These are phyloP conservation scores for Solanum infundibuliforme DNA, from an alignment of 257 asterid genomes.

Conservation along the genomic window DNA sequence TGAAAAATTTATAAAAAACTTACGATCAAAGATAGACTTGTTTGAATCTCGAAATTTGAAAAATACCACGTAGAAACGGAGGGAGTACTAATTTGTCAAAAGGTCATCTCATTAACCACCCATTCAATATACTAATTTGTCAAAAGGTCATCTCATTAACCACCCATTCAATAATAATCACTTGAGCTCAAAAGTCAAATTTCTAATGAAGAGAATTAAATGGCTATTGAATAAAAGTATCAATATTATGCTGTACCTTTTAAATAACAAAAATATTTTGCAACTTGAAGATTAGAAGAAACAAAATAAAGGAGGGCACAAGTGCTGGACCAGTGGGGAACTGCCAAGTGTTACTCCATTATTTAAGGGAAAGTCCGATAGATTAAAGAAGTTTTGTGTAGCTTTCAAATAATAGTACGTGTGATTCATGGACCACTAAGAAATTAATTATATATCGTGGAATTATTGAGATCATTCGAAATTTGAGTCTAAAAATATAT, in stretches of 20 bases:
- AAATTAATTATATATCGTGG: background rate
- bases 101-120: background rate
- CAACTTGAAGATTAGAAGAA: background rate
- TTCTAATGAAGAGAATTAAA: background rate
- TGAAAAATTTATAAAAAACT: no score
- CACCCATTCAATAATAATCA: background rate
- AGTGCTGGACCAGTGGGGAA: background rate
- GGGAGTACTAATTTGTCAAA: no score
- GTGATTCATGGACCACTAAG: background rate
- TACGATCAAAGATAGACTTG: rapidly evolving
- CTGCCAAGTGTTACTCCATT: background rate
- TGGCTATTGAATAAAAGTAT: background rate
- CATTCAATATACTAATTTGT: background rate
- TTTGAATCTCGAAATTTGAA: no score
- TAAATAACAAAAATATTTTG: background rate
- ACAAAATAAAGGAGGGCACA: background rate
- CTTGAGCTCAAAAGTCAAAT: background rate
- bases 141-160: background rate
- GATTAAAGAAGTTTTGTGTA: background rate
- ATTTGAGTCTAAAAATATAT: background rate
- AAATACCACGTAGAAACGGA: no score
- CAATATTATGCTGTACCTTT: background rate
- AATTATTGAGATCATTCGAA: background rate
- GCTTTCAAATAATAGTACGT: background rate
- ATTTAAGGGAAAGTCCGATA: background rate